Conservation (phyloP, 2,329 filamentous ascomycete species). For the Herpotrichia juniperi region DNA sequence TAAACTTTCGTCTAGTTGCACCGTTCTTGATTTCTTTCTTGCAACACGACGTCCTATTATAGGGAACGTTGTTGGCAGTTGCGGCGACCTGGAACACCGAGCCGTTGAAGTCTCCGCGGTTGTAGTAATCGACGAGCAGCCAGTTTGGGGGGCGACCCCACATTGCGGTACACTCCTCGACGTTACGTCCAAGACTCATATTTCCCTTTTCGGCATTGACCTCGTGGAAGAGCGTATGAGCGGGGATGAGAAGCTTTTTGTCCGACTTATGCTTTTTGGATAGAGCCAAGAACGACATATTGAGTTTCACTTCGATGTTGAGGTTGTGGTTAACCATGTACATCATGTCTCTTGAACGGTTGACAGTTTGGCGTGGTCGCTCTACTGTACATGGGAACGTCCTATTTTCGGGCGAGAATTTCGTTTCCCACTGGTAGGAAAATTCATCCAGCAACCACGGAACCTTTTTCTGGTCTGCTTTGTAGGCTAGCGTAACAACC, state of each 20-base stretch:
- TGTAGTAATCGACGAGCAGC: conserved; percentile 46
- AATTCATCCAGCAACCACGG: conserved; percentile 91
- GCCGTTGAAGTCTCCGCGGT: conserved; percentile 40
- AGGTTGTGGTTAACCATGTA: conserved; percentile 93
- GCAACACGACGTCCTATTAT: conserved; percentile 28
- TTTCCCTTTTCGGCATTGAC: conserved; percentile 38
- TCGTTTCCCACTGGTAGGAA: conserved; percentile 87
- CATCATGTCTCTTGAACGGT: conserved; percentile 64
- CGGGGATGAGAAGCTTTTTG: conserved; percentile 54
- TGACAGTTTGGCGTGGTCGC: conserved; percentile 69
- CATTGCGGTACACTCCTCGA: conserved; percentile 32
- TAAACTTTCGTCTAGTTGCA: background rate
- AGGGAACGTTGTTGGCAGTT: conserved; percentile 57
- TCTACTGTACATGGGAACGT: conserved; percentile 79
- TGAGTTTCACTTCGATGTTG: conserved; percentile 61
- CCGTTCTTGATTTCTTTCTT: conserved; percentile 12
- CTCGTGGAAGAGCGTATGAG: conserved; percentile 31
- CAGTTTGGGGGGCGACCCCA: conserved; percentile 43
- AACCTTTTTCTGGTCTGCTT: conserved; percentile 74
- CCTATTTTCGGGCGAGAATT: conserved; percentile 74
- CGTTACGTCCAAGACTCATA: conserved; percentile 31
- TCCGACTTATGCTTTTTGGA: conserved; percentile 47
- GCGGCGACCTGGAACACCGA: conserved; percentile 44
- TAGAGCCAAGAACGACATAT: background rate
- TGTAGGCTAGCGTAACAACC: conserved; percentile 43